These are phyloP conservation scores for Liriodendron chinense DNA, from an alignment of 164 flowering plant genomes.

Conservation along the genomic window DNA sequence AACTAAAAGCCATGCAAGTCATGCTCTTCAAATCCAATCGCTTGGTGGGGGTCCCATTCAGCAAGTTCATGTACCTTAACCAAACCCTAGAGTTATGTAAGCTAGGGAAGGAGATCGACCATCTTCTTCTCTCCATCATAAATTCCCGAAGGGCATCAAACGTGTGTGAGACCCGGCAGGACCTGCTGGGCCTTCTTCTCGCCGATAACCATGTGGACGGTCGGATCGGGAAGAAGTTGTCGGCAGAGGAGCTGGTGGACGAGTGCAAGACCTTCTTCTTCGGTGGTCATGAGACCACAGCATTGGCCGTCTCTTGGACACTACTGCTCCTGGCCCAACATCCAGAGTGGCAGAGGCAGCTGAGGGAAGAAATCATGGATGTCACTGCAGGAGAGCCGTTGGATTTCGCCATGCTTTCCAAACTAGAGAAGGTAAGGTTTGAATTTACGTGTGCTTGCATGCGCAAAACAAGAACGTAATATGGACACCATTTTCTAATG, in stretches of 20 bases:
- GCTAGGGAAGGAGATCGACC: conserved; percentile 76
- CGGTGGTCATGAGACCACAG: too few relatives aligned
- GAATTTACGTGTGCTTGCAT: neutral
- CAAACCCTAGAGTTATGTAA: conserved; percentile 41
- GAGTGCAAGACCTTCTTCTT: too few relatives aligned
- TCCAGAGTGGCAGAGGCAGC: too few relatives aligned
- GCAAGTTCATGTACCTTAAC: conserved; percentile 39
- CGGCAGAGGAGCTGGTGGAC: too few relatives aligned
- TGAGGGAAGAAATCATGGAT: conserved; percentile 7
- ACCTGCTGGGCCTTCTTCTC: too few relatives aligned
- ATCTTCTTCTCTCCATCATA: conserved; percentile 52
- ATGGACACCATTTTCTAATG: neutral
- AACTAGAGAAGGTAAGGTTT: conserved; percentile 68
- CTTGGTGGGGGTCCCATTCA: conserved; percentile 75
- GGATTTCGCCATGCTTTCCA: conserved; percentile 35
- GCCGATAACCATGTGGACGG: too few relatives aligned
- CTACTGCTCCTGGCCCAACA: too few relatives aligned
- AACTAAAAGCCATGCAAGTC: conserved; percentile 56
- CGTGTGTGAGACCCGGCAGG: too few relatives aligned
- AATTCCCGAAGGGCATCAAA: too few relatives aligned
- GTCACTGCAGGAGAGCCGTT: conserved; percentile 3
- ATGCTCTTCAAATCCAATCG: conserved; percentile 62
- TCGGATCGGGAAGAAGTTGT: too few relatives aligned
- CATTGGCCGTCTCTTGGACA: too few relatives aligned
- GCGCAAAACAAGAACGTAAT: neutral